Percentiles rank a stretch among this genome's conserved stretches.
phyloP scores from a whole-genome alignment of 345 rosid species.

The Trapa bicornis region DNA sequence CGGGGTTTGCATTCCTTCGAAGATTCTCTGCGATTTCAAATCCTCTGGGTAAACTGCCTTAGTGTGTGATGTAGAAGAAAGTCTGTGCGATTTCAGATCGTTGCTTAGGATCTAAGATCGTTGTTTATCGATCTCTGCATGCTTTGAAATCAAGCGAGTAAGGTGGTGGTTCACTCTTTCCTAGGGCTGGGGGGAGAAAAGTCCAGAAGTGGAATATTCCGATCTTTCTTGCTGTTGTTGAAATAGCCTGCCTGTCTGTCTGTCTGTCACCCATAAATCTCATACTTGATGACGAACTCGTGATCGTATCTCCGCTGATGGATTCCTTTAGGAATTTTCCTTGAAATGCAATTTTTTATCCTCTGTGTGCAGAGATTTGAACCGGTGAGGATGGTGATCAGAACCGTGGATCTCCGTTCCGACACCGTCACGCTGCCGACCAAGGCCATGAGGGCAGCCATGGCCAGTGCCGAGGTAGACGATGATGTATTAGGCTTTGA shows the following conservation, averaged over 20 bases:
- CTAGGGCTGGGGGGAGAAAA: neutral
- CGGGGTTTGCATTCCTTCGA: neutral
- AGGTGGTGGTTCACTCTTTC: neutral
- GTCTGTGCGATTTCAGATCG: neutral
- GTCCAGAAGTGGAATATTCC: neutral
- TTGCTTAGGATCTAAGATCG: neutral
- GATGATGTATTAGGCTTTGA: conserved; percentile 69
- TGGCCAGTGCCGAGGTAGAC: conserved; percentile 86
- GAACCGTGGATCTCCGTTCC: conserved; percentile 77
- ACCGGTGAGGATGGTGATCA: conserved; percentile 35
- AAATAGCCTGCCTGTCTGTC: no score
- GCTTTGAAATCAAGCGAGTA: neutral
- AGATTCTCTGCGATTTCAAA: neutral
- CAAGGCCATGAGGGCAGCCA: conserved; percentile 75
- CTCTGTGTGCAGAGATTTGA: neutral
- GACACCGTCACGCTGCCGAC: conserved; percentile 91
- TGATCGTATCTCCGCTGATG: neutral
- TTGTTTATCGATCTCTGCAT: neutral
- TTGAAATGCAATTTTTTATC: neutral
- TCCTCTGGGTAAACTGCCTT: neutral
- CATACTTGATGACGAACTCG: neutral
- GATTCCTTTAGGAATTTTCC: neutral
- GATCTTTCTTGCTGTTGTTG: no score
- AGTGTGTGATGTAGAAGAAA: neutral
- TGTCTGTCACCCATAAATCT: neutral